phyloP scores from a whole-genome alignment of 2,329 filamentous ascomycete genomes.

The Cladophialophora bantiana region DNA sequence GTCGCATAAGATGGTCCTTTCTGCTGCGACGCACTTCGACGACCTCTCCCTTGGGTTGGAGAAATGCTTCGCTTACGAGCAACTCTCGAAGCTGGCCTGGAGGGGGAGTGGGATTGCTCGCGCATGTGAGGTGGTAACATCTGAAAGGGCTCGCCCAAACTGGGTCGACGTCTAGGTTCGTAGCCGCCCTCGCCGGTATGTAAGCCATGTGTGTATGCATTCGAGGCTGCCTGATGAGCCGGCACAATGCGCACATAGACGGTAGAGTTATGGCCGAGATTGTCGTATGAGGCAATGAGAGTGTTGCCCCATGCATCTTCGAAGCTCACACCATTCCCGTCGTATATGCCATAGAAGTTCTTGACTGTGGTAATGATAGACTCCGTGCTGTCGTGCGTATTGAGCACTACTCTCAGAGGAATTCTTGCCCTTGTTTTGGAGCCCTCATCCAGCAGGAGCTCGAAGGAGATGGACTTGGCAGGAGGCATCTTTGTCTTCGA shows the following conservation, averaged over 20 bases:
- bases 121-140: constrained; percentile 65
- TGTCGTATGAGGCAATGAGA: constrained; percentile 94
- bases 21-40: constrained; percentile 79
- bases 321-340: constrained; percentile 88
- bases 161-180: constrained; percentile 60
- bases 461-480: constrained; percentile 69
- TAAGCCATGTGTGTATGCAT: constrained; percentile 55
- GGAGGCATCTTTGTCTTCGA: constrained; percentile 48
- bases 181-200: constrained; percentile 58
- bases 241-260: constrained; percentile 87
- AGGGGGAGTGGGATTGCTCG: constrained; percentile 67
- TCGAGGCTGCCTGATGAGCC: constrained; percentile 59
- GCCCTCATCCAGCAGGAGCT: constrained; percentile 65
- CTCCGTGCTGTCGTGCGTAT: constrained; percentile 93
- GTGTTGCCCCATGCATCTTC: constrained; percentile 89
- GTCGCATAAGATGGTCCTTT: constrained; percentile 72
- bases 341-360: constrained; percentile 97
- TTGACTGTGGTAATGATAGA: constrained; percentile 98
- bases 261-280: constrained; percentile 89
- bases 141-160: constrained; percentile 69
- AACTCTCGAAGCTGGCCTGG: constrained; percentile 72
- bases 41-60: constrained; percentile 70
- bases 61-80: constrained; percentile 81
- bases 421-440: constrained; percentile 66
- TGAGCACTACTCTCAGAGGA: constrained; percentile 80